Evolutionary conservation across 2,329 filamentous ascomycete species (phyloP).

Genomic region (Achaetomium macrosporum): DNA sequence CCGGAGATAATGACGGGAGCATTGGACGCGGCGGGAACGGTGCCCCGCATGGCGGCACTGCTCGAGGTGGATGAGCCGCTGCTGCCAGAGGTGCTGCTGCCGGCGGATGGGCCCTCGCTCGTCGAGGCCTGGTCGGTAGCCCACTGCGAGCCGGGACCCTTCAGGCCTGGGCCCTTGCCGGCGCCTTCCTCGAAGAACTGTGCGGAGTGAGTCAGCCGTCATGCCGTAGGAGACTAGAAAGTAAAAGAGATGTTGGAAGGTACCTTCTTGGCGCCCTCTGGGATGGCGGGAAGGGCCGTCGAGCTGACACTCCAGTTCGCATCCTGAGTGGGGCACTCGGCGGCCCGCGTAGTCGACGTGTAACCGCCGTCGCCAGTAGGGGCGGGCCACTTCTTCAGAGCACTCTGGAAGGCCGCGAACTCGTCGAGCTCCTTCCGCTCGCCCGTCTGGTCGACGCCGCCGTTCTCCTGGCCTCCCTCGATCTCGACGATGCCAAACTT

Average conservation of each 20-base stretch:
- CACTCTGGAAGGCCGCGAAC: slow-evolving; percentile 50
- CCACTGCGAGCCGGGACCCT: slow-evolving; percentile 49
- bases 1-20: slow-evolving; percentile 33
- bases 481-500: slow-evolving; percentile 76
- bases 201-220: neutral
- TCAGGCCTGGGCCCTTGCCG: slow-evolving; percentile 49
- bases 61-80: slow-evolving; percentile 28
- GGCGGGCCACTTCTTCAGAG: slow-evolving; percentile 43
- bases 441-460: slow-evolving; percentile 20
- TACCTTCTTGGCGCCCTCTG: slow-evolving; percentile 38
- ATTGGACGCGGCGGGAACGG: slow-evolving; percentile 32
- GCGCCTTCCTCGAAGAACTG: slow-evolving; percentile 50
- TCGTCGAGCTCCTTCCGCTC: slow-evolving; percentile 47
- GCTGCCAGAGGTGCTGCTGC: slow-evolving; percentile 32
- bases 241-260: neutral
- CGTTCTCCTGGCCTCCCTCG: slow-evolving; percentile 44
- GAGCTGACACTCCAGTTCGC: slow-evolving; percentile 46
- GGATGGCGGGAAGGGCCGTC: slow-evolving; percentile 47
- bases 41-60: slow-evolving; percentile 29
- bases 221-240: neutral
- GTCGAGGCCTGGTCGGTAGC: slow-evolving; percentile 37
- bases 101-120: slow-evolving; percentile 31
- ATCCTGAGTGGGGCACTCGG: slow-evolving; percentile 45
- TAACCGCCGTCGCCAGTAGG: slow-evolving; percentile 48
- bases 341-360: slow-evolving; percentile 40